Evolutionary conservation across 108 stramenopile genomes (phyloP).

Genomic region (Schizochytrium sp.): DNA sequence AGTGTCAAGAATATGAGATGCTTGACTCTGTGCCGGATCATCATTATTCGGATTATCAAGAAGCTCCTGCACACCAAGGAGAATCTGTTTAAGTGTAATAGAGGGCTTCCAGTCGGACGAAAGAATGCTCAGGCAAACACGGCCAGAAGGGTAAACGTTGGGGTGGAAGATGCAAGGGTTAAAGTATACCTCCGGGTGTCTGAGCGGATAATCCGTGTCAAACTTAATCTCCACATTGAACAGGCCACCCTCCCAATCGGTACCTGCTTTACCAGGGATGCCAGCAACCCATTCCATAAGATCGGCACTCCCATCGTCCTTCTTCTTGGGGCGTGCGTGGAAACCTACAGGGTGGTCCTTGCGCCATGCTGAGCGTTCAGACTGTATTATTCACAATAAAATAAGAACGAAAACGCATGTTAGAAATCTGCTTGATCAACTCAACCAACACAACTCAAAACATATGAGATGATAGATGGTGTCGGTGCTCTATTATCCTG

Average conservation of each 20-base stretch:
- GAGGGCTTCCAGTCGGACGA: conserved; percentile 98
- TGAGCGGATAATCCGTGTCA: conserved; percentile 93
- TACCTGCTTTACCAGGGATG: conserved; percentile 87
- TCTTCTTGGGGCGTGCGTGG: conserved; percentile 86
- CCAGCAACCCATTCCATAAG: conserved; percentile 97
- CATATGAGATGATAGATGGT: background rate
- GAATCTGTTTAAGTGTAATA: conserved; percentile 96
- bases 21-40: conserved; percentile 32
- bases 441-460: background rate
- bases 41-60: conserved; percentile 83
- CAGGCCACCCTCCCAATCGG: conserved; percentile 81
- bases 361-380: conserved; percentile 91
- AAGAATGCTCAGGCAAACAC: conserved; percentile 94
- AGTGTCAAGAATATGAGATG: background rate
- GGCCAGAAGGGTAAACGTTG: conserved; percentile 90
- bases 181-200: conserved; percentile 97
- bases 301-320: conserved; percentile 87
- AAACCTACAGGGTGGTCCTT: conserved; percentile 96
- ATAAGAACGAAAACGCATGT: background rate
- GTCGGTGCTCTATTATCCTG: background rate
- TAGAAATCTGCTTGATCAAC: background rate
- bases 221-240: conserved; percentile 96
- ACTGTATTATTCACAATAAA: conserved; percentile 45
- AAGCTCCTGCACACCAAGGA: conserved; percentile 97
- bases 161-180: conserved; percentile 87